phyloP scores from a whole-genome alignment of 192 early-diverging fungal species.

The Pilobolus umbonatus region DNA sequence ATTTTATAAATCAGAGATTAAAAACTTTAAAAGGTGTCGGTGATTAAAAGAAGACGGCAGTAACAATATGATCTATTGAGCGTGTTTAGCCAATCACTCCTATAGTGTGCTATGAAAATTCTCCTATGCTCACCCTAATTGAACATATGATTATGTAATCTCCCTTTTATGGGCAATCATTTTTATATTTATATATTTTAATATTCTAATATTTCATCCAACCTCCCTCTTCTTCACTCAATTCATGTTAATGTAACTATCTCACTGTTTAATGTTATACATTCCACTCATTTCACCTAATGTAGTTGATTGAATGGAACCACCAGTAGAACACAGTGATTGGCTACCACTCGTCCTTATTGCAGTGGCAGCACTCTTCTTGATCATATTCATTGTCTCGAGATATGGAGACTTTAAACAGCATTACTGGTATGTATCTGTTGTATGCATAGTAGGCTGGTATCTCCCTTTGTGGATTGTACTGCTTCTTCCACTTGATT shows the following conservation, averaged over 20 bases:
- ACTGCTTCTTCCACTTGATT: constrained; percentile 84
- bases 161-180: constrained; percentile 6
- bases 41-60: background rate
- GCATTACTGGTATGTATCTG: constrained; percentile 82
- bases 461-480: constrained; percentile 90
- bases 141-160: too few species aligned
- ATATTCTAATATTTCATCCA: too few species aligned
- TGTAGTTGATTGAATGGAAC: too few species aligned
- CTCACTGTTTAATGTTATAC: background rate
- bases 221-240: too few species aligned
- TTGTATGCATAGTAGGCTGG: constrained; percentile 73
- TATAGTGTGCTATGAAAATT: background rate
- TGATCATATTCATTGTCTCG: constrained; percentile 58
- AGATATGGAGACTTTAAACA: constrained; percentile 73
- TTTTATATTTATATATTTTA: constrained; percentile 1
- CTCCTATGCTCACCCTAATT: too few species aligned
- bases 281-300: background rate
- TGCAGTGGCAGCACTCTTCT: constrained; percentile 47
- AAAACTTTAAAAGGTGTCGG: too few species aligned
- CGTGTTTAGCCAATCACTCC: too few species aligned
- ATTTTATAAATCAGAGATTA: too few species aligned
- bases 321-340: constrained; percentile 10
- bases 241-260: too few species aligned
- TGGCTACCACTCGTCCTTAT: constrained; percentile 40
- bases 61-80: too few species aligned